Conservation (phyloP, 257 asterid genomes). For the Solanum sitiens region DNA sequence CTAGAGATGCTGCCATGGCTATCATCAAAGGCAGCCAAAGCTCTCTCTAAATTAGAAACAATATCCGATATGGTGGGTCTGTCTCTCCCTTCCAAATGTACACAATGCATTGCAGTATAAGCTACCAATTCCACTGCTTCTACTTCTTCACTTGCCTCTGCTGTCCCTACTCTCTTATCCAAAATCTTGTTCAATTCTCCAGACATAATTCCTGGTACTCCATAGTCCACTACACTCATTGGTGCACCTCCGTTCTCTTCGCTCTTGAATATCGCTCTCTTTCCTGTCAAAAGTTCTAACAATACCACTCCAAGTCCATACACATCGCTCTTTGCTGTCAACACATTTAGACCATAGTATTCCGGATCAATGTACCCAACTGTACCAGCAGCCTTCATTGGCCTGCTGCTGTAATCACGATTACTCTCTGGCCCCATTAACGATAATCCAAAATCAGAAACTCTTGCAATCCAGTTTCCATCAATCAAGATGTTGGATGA, state of each 20-base stretch:
- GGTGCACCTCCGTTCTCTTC: constrained; percentile 37
- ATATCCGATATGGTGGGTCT: constrained; percentile 69
- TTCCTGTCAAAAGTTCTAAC: constrained; percentile 65
- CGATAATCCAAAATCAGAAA: constrained; percentile 79
- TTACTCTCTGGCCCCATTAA: constrained; percentile 50
- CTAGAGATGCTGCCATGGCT: constrained; percentile 76
- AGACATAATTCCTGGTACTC: constrained; percentile 52
- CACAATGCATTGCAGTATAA: constrained; percentile 78
- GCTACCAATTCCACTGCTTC: constrained; percentile 87
- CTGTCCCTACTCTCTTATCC: constrained; percentile 48
- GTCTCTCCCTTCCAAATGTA: constrained; percentile 77
- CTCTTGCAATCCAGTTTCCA: constrained; percentile 55
- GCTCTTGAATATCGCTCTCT: constrained; percentile 54
- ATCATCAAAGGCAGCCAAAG: constrained; percentile 58
- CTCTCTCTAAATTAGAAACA: constrained; percentile 74
- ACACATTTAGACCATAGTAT: constrained; percentile 54
- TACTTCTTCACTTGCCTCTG: constrained; percentile 35
- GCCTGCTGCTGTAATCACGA: constrained; percentile 21
- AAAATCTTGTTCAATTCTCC: constrained; percentile 42
- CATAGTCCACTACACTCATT: constrained; percentile 57
- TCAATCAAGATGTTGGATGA: constrained; percentile 76
- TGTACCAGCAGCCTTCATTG: constrained; percentile 63
- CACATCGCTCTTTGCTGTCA: constrained; percentile 79
- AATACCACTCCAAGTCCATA: constrained; percentile 80
- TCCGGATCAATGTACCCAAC: constrained; percentile 87